phyloP scores from a whole-genome alignment of 441 rosid species.

The Populus hybrid region DNA sequence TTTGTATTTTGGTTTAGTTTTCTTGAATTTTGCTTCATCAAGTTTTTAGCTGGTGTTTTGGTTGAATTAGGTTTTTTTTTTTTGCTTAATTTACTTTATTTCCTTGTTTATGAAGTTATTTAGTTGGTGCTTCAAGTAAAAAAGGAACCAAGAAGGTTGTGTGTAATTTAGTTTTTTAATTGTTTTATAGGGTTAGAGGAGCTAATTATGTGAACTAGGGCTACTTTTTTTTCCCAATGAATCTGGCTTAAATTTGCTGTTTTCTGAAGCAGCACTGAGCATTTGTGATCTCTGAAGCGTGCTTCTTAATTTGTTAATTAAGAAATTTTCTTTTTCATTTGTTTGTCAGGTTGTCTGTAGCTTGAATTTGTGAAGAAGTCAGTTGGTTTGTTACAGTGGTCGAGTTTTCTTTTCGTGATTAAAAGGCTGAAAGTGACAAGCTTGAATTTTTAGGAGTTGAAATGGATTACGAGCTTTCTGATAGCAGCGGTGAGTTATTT shows the following conservation, averaged over 20 bases:
- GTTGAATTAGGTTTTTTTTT: background rate
- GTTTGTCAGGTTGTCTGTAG: slow-evolving; percentile 23
- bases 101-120: background rate
- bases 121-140: background rate
- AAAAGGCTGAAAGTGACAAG: slow-evolving; percentile 10
- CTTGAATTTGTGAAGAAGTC: slow-evolving; percentile 19
- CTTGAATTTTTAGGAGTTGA: slow-evolving; percentile 28
- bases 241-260: background rate
- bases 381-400: slow-evolving; percentile 7
- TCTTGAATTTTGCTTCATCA: background rate
- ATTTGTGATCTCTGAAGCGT: background rate
- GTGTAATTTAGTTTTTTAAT: background rate
- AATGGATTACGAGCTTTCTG: slow-evolving; percentile 76
- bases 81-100: background rate
- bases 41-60: background rate
- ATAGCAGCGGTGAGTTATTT: slow-evolving; percentile 76
- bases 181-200: background rate
- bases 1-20: background rate
- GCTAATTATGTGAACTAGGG: slow-evolving; percentile 6
- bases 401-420: slow-evolving; percentile 6
- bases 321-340: background rate
- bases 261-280: background rate
- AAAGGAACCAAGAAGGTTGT: background rate
- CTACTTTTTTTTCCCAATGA: background rate
- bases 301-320: background rate